Percentiles rank a stretch among this genome's conserved stretches.
phyloP scores from a whole-genome alignment of 345 rosid species.

The Syzygium grande region DNA sequence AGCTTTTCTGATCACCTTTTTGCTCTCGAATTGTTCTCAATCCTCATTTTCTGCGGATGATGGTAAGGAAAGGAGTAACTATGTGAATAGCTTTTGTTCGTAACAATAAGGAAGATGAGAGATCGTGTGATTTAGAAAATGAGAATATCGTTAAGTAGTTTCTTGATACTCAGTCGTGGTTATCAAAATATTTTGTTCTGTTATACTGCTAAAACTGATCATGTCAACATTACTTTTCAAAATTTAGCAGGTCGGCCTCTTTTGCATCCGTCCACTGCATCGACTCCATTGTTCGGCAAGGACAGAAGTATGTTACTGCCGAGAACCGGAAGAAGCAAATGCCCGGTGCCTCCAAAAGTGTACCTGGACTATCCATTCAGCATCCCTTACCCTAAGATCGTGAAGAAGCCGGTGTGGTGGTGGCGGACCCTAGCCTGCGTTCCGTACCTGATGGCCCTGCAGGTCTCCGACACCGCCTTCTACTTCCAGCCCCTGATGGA shows the following conservation, averaged over 20 bases:
- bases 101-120: background rate
- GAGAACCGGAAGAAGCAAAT: background rate
- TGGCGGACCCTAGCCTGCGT: constrained; percentile 68
- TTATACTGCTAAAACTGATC: background rate
- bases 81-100: background rate
- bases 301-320: background rate
- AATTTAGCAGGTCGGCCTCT: background rate
- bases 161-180: background rate
- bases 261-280: background rate
- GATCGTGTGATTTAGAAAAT: background rate
- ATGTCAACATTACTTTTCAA: background rate
- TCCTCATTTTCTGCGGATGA: background rate
- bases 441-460: constrained; percentile 71
- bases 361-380: constrained; percentile 30
- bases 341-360: constrained; percentile 11
- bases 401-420: constrained; percentile 77
- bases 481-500: constrained; percentile 63
- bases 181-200: background rate
- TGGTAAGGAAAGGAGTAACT: background rate
- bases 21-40: too few species aligned
- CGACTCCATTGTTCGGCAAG: background rate
- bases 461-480: constrained; percentile 61
- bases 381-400: constrained; percentile 31
- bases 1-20: too few species aligned
- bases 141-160: background rate